Base-by-base conservation (phyloP, 331 rosid genomes). In the Telfairia occidentalis region DNA sequence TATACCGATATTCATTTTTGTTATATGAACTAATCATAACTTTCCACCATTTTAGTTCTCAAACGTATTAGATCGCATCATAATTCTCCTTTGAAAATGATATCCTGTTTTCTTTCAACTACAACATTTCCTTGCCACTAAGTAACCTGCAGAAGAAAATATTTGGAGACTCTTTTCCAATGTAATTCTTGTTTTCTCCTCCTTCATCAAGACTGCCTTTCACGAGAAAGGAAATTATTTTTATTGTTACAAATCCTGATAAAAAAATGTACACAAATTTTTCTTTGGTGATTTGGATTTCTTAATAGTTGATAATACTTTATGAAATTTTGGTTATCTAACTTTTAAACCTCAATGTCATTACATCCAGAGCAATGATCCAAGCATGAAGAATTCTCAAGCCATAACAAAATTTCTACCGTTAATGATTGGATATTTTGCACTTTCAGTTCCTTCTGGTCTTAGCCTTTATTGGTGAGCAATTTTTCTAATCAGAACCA, bases 371-470 rank as follows among this genome's bases (percentile, higher is more conserved):
- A 73, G 77, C 58, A 85, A 80, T 80, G 97, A 92, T 84, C 97
- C 99, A 70, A 92, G 80, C 89, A 78, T 86, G 98, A 92, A 92
- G 92, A 87, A 67, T 86, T 85, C 97, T 77, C 98, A 87, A 81
- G 82, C 79, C 29, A 59, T 89, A 73, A 89, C 96, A 75, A 84
- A 92, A 81, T 46, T 89, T 75, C 92, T 92, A 80, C 98, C 97
- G 21, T 83, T 92, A 75, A 78, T 92, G 92, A 92, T 95, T 54
- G 99, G 99, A 77, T 95, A 95, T 78, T 95, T 95, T 84, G 81
- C 99, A 46, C 96, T 95, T 30, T 95, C 99, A 52, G 99, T 95
- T 78, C 99, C 99, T 83, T 95, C 99, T 19, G 99, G 99, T 80
- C 86, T 95, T 77, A 92, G 97, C 82, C 99, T 95, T 77, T 92